Base-by-base conservation (phyloP, 495 filamentous ascomycete species). In the Monascus purpureus region DNA sequence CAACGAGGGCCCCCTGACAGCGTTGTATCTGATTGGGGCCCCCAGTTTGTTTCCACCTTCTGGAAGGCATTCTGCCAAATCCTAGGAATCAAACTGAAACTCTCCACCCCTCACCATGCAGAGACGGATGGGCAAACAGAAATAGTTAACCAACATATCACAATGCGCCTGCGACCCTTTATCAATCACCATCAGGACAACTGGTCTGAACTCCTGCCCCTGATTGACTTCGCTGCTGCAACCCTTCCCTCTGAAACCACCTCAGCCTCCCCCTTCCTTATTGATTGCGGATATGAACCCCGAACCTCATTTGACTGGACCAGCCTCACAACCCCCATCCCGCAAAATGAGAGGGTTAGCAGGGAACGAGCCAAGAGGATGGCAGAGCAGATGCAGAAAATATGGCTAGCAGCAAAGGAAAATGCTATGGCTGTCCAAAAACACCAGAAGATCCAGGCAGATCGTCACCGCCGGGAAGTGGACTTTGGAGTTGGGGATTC, bases 91-190 rank as follows among this genome's bases (percentile, higher is more conserved):
- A n/a, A 30, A 2, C 9, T 12, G 4, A 28, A 27, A 16, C 30
- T 52, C 2, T 51, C 42, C 11, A 49, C 49, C 0, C 46, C 46
- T 0, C 47, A 39, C 18, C 40, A 61, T 19, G 41, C 49, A 0
- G 24, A 53, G 27, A 55, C 47, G 1, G 39, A 57, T 41, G 40
- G 46, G 0, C 41, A 55, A 17, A 55, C 47, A 0, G 47, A 61
- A 24, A 19, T n/a, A 4, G 13, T 26, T 3, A 55, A 50, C 30
- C 18, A 41, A 4, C 15, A 20, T 8, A 1, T 58, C 6, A 36
- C 56, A 31, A 30, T 44, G 6, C 40, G 42, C n/a, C 33, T 58
- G 3, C 38, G 46, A 0, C n/a, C 13, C 6, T 57, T 43, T 26
- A 19, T 39, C n/a, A 45, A 43, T 20, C 52, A 50, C 32, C 29